phyloP scores from a whole-genome alignment of 495 filamentous ascomycete genomes.

The Penicillium flavigenum region DNA sequence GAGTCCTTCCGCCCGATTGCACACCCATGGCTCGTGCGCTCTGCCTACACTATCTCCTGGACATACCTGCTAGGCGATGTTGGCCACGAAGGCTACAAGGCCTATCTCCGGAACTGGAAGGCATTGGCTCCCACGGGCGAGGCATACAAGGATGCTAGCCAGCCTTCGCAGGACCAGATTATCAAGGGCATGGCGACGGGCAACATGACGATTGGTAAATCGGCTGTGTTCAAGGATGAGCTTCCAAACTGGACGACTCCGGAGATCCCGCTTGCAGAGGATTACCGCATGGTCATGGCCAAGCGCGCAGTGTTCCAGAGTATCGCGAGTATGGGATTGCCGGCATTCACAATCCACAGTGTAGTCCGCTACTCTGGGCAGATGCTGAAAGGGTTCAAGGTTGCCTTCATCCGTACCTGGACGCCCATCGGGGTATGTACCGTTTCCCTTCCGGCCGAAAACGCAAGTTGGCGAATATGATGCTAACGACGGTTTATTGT shows the following conservation, averaged over 20 bases:
- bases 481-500: conserved; percentile 7
- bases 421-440: conserved; percentile 76
- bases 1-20: conserved; percentile 95
- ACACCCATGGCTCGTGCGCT: conserved; percentile 74
- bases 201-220: conserved; percentile 30
- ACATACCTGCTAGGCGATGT: conserved; percentile 89
- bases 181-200: conserved; percentile 44
- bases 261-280: conserved; percentile 74
- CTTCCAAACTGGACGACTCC: conserved; percentile 35
- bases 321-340: conserved; percentile 88
- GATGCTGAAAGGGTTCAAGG: conserved; percentile 79
- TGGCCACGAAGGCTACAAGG: conserved; percentile 90
- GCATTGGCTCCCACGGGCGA: conserved; percentile 41
- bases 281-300: conserved; percentile 87
- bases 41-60: conserved; percentile 92
- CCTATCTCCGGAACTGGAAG: conserved; percentile 78
- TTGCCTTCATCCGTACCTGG: conserved; percentile 70
- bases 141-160: conserved; percentile 44
- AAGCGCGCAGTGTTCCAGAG: conserved; percentile 88
- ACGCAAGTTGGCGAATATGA: background rate
- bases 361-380: conserved; percentile 82
- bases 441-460: background rate
- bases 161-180: conserved; percentile 30
- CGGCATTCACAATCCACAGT: conserved; percentile 93
- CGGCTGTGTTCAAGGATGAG: conserved; percentile 19